Evolutionary conservation across 345 rosid genomes (phyloP).

Genomic region (Isatis tinctoria): DNA sequence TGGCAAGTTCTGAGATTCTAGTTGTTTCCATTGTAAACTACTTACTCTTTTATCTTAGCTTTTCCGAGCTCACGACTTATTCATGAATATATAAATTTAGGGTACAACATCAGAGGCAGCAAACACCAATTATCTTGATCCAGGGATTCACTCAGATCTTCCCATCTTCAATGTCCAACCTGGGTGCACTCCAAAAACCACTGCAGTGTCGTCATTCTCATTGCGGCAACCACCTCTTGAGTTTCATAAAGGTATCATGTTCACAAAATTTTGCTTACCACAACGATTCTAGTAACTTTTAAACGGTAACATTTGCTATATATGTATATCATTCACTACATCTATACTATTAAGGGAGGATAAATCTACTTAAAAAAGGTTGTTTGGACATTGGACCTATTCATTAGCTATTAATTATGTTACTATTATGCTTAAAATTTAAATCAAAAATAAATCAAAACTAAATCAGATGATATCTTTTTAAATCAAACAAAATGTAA

Average conservation of each 20-base stretch:
- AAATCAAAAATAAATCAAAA: too few relatives aligned
- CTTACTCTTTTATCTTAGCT: neutral
- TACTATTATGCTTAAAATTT: too few relatives aligned
- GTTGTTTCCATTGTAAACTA: neutral
- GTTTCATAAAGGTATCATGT: slow-evolving; percentile 38
- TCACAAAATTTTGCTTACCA: neutral
- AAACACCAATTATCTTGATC: slow-evolving; percentile 44
- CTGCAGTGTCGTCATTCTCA: slow-evolving; percentile 29
- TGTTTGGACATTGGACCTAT: too few relatives aligned
- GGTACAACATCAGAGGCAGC: slow-evolving; percentile 48
- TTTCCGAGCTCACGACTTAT: neutral
- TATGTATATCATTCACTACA: too few relatives aligned
- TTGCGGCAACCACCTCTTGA: slow-evolving; percentile 11
- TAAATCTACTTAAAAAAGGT: too few relatives aligned
- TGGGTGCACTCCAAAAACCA: slow-evolving; percentile 39
- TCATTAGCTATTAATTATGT: too few relatives aligned
- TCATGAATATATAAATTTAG: slow-evolving; percentile 35
- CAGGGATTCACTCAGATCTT: slow-evolving; percentile 42
- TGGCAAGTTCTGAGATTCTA: slow-evolving; percentile 39
- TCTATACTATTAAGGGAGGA: too few relatives aligned
- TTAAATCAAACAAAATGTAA: too few relatives aligned
- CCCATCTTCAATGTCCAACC: slow-evolving; percentile 53
- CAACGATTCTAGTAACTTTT: neutral
- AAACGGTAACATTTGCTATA: too few relatives aligned
- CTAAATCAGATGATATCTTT: too few relatives aligned